Percentiles rank a stretch among this genome's conserved stretches.
These are phyloP conservation scores for Tuber microsphaerosporum DNA, from an alignment of 495 filamentous ascomycete species.

Conservation along the genomic window DNA sequence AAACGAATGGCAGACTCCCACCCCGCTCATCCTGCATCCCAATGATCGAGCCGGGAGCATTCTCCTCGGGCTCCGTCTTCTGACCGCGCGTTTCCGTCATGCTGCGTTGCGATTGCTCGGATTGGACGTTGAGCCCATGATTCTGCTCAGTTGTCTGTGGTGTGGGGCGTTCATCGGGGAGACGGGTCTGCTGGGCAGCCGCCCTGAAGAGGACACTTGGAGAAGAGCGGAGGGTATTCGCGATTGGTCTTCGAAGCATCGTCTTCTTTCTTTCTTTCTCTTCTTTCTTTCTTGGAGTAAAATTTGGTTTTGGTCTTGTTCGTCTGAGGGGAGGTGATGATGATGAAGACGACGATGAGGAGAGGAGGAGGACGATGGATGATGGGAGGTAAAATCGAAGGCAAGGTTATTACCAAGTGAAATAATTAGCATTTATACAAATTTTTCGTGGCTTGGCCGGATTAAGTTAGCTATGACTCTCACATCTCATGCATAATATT, in stretches of 20 bases:
- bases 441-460: not conserved
- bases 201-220: not conserved
- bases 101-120: slow-evolving; percentile 43
- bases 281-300: not conserved
- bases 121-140: slow-evolving; percentile 46
- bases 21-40: slow-evolving; percentile 67
- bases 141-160: slow-evolving; percentile 32
- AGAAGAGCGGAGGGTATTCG: not conserved
- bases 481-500: not conserved
- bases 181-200: slow-evolving; percentile 11
- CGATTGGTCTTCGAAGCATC: not conserved
- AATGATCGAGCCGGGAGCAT: slow-evolving; percentile 58
- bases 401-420: not conserved
- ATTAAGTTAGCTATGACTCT: not conserved
- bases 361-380: not conserved
- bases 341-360: not conserved
- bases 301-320: not conserved
- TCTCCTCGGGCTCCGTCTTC: slow-evolving; percentile 52
- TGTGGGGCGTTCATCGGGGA: slow-evolving; percentile 12
- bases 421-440: not conserved
- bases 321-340: not conserved
- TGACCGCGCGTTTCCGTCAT: slow-evolving; percentile 46
- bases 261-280: not conserved
- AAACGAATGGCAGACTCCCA: slow-evolving; percentile 43
- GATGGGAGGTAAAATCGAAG: not conserved